Evolutionary conservation across 176 grass and related monocot species (phyloP).

Genomic region (Tillandsia fasciculata): DNA sequence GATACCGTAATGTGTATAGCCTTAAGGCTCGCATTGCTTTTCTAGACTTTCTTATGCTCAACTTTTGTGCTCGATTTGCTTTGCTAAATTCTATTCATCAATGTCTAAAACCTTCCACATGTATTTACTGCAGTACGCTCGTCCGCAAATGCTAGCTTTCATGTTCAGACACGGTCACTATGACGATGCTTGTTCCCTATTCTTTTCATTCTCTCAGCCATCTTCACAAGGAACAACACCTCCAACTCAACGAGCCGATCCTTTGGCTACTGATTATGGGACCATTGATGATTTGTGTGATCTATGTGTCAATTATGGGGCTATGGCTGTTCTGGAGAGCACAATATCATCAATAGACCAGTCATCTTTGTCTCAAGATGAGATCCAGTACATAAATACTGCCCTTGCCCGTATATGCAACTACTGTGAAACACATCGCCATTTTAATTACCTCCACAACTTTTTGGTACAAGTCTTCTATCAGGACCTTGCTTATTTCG

Average conservation of each 20-base stretch:
- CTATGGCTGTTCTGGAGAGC: constrained; percentile 68
- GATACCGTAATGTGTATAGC: too few relatives aligned
- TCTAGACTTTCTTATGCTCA: too few relatives aligned
- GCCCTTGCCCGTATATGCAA: constrained; percentile 76
- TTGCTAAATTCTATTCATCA: background rate
- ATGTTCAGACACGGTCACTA: constrained; percentile 97
- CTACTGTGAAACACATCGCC: constrained; percentile 89
- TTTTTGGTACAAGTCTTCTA: constrained; percentile 64
- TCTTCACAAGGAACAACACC: constrained; percentile 31
- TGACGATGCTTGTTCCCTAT: constrained; percentile 71
- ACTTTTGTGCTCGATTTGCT: too few relatives aligned
- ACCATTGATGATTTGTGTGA: constrained; percentile 87
- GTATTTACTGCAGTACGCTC: constrained; percentile 51
- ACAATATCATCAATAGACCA: constrained; percentile 52
- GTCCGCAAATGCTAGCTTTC: constrained; percentile 65
- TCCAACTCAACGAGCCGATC: constrained; percentile 51
- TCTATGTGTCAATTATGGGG: constrained; percentile 79
- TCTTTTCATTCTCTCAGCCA: constrained; percentile 57
- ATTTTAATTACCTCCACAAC: constrained; percentile 97
- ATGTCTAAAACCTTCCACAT: background rate
- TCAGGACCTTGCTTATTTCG: background rate
- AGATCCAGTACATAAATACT: constrained; percentile 56
- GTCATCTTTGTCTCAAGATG: constrained; percentile 44
- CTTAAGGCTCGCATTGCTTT: too few relatives aligned
- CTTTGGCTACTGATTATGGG: constrained; percentile 87